Base-by-base conservation (phyloP, 352 stramenopile species). In the Globisporangium perplexum region DNA sequence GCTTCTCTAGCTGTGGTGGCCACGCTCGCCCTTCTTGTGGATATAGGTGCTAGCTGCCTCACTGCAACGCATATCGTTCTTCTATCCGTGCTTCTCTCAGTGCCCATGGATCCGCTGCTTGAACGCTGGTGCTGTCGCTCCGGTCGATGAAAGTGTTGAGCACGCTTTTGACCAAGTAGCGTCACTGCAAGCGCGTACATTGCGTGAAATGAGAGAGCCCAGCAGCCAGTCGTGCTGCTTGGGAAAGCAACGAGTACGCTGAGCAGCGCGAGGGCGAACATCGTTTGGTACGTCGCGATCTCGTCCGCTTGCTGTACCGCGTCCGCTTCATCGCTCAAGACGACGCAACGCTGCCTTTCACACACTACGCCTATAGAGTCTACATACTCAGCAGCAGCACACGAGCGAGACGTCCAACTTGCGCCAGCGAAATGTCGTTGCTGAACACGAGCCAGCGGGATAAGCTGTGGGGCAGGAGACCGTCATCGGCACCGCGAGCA, bases 371-470 rank as follows among this genome's bases (percentile, higher is more conserved):
- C 50, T 88, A 86, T 8, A 71, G 73, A 28, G 97, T 76, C 63
- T 97, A n/a, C n/a, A n/a, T 97, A 86, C 88, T 97, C 17, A 94
- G 55, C 14, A 96, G 83, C 31, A 96, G 85, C 14, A 93, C 57
- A 30, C 68, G 50, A 98, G 76, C 57, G 98, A 95, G 24, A 98
- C 86, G 60, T 97, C 83, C 54, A 99, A 83, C 28, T 83, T 58
- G 30, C 81, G 69, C 97, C 97, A 99, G 68, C 18, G 82, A 81
- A 47, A 99, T 96, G 71, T 99, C 97, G 55, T 92, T 98, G 56
- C 97, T 97, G 74, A 99, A 99, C 30, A 96, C 97, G 26, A 99
- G 69, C 77, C 98, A 98, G 71, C 99, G 95, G 63, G 99, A 99
- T 18, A 99, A 69, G 26, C 98, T 87, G 76, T 99, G 97, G 36